Percentiles rank a stretch among this genome's conserved stretches.
phyloP scores from a whole-genome alignment of 306 rosid genomes.

The Crotalaria pallida region DNA sequence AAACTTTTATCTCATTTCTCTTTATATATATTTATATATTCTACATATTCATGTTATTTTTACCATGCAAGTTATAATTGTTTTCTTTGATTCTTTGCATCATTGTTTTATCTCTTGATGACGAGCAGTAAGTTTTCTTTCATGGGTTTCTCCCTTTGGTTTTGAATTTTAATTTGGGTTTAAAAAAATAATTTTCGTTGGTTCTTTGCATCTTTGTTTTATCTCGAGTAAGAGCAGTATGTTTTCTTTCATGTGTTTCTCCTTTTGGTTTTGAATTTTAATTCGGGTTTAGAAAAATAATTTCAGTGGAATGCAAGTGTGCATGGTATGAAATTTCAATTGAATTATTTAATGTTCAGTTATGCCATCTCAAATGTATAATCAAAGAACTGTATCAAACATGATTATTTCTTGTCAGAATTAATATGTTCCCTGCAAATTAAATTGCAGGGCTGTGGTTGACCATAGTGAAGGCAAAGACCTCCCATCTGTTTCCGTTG shows the following conservation, averaged over 20 bases:
- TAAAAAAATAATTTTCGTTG: neutral
- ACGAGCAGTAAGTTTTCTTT: neutral
- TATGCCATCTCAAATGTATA: slow-evolving; percentile 17
- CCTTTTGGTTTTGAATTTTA: neutral
- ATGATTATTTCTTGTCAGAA: slow-evolving; percentile 8
- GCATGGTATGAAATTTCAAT: neutral
- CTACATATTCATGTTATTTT: slow-evolving; percentile 10
- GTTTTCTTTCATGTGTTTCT: slow-evolving; percentile 4
- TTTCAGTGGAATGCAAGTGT: neutral
- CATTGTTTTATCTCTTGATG: neutral
- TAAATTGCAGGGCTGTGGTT: slow-evolving; percentile 85
- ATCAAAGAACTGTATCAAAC: slow-evolving; percentile 10
- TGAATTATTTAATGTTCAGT: slow-evolving; percentile 11
- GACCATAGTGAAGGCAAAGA: slow-evolving; percentile 92
- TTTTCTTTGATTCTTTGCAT: neutral
- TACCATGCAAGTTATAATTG: neutral
- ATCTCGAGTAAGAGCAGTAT: neutral
- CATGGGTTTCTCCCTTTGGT: neutral
- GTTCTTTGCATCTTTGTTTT: neutral
- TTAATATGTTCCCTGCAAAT: neutral
- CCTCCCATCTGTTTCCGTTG: slow-evolving; percentile 90
- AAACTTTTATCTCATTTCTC: too few species aligned
- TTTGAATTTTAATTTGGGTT: slow-evolving; percentile 6
- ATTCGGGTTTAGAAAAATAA: neutral
- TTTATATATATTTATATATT: too few species aligned